Evolutionary conservation across 2,329 filamentous ascomycete genomes (phyloP), one percentile per base, ranked within the genome.

Genomic region (Stagonosporopsis vannaccii): DNA sequence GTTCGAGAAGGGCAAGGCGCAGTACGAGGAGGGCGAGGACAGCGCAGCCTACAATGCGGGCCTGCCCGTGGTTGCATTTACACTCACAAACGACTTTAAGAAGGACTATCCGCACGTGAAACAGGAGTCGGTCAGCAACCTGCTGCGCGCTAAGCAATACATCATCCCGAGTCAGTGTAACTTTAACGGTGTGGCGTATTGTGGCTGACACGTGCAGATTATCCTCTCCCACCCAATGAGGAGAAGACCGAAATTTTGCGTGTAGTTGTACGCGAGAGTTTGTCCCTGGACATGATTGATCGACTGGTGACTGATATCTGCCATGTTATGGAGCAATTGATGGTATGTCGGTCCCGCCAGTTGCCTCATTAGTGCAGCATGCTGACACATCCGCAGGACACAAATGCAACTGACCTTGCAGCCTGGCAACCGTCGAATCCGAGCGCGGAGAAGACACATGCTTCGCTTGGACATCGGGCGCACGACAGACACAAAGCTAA

Each of bases 251-350:
- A 90, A 73, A 90, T 90, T 58, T 73, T 90, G 49, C 79, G 88
- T n/a, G 81, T 90, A 0, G 87, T 90, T 3, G 80, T 90, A 6
- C 80, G 87, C 41, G 87, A 90, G 74, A 85, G 79, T 64, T 85
- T 90, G 84, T 85, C 81, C n/a, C 75, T 89, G n/a, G 87, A 90
- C 68, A 77, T 90, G 43, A 77, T 90, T 23, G 86, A 89, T 71
- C 76, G 84, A 2, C 77, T 90, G 23, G 82, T 90, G 36, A 77
- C 80, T 1, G 87, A 90, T 69, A 82, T 89, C 28, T 81, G 82
- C 56, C 70, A 78, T 8, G 83, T 87, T 6, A 89, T 87, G 3
- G 84, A 90, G 76, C 79, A 73, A 40, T 70, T 90, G 55, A 87
- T 89, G 69, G 53, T 56, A 51, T 19, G 25, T 20, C n/a, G 13